phyloP scores from a whole-genome alignment of 2,329 filamentous ascomycete species.

The Eutypa lata region DNA sequence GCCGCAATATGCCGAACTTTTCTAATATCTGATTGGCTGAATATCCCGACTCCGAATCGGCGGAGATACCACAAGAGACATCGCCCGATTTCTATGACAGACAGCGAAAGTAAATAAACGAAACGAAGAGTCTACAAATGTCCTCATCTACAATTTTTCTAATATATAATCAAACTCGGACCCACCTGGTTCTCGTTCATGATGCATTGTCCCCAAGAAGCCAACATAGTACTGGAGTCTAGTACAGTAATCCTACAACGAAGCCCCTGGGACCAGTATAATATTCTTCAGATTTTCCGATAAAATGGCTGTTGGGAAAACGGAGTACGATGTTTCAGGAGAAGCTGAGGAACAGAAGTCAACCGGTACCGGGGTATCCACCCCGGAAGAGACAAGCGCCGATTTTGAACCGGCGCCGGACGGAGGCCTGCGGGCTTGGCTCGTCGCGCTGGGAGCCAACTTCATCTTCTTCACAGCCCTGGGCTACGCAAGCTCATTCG shows the following conservation, averaged over 20 bases:
- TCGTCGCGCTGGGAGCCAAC: constrained; percentile 19
- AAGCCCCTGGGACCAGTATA: no score
- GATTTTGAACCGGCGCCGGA: constrained; percentile 15
- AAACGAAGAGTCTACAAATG: no score
- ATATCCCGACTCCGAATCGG: constrained; percentile 15
- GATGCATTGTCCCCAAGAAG: no score
- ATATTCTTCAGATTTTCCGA: no score
- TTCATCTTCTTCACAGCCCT: constrained; percentile 29
- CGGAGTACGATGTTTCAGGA: background rate
- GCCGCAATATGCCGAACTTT: background rate
- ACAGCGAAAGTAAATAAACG: no score
- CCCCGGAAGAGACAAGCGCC: background rate
- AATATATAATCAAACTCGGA: no score
- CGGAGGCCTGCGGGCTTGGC: constrained; percentile 27
- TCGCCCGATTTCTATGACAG: no score
- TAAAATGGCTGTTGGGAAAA: constrained; percentile 7
- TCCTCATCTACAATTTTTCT: no score
- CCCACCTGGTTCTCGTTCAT: no score
- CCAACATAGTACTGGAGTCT: no score
- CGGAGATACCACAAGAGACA: background rate
- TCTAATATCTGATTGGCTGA: background rate
- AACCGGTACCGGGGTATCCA: background rate
- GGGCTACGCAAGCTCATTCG: constrained; percentile 36
- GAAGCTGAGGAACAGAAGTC: background rate
- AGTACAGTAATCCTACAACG: no score